Evolutionary conservation across 148 eudicot species (phyloP), one percentile per base, ranked within the genome.

Genomic region (Rhododendron henanense): DNA sequence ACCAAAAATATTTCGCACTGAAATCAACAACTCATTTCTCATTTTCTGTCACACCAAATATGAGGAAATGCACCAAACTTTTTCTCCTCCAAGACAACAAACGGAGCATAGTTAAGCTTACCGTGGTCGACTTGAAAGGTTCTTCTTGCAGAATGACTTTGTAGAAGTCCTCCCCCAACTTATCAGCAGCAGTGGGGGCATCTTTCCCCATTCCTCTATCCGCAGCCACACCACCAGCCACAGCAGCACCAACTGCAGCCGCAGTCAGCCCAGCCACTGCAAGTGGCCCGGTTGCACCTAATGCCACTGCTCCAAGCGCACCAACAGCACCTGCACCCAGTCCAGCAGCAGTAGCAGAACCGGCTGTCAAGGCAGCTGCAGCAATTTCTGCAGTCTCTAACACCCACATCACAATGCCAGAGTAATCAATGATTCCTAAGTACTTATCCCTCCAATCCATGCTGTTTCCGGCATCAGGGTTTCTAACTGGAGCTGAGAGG

Each of bases 231-330:
- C 98, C 98, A 14, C 97, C 99, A 15, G 93, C 98, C 35, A 92
- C 91, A 3, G 99, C 99, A 11, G 96, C 99, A 53, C 99, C 96
- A 55, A 92, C 94, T 2, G 98, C 98, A 5, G 98, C 96, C n/a
- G 86, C 93, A 0, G 96, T 85, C 81, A 96, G 88, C 4, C 98
- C 98, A 50, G 97, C 97, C 78, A 91, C 93, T 0, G 96, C 96
- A 31, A 82, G 92, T 16, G 99, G 99, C 41, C 98, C 97, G 0
- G 98, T 94, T 57, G 95, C 93, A 4, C 99, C 98, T 10, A 95
- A 81, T 5, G 96, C 99, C 8, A 90, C 89, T 0, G 94, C 97
- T 83, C 97, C 98, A 10, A 96, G 86, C 11, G 96, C 88, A 13
- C 97, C 96, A 37, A 92, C 94, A n/a, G 99, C 95, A 75, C 98